Percentiles rank a stretch among this genome's conserved stretches.
Conservation (phyloP, 352 stramenopile species). For the Pythium scleroteichum region DNA sequence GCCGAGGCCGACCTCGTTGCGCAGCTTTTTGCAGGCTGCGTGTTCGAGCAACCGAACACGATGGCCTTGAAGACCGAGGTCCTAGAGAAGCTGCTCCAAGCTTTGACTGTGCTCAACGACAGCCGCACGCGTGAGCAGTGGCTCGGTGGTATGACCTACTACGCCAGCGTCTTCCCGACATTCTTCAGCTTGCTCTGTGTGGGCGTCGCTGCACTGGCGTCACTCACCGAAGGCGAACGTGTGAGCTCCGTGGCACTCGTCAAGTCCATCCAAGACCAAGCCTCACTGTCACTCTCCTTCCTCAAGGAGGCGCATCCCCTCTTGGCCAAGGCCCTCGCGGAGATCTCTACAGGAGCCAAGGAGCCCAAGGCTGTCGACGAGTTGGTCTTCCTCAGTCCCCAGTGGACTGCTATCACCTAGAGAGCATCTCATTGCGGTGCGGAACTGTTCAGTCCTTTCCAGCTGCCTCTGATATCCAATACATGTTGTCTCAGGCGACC, state of each 20-base stretch:
- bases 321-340: conserved; percentile 7
- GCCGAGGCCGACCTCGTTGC: conserved; percentile 59
- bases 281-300: not conserved
- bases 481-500: too few species aligned
- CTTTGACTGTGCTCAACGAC: conserved; percentile 31
- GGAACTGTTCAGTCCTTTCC: too few species aligned
- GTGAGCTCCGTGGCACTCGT: not conserved
- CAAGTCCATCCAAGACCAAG: conserved; percentile 2
- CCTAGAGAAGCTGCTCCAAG: conserved; percentile 30
- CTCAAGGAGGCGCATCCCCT: conserved; percentile 16
- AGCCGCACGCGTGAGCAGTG: conserved; percentile 32
- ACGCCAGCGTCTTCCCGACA: conserved; percentile 58
- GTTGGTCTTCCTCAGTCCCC: conserved; percentile 18
- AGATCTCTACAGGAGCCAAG: not conserved
- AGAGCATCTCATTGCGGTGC: not conserved
- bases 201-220: conserved; percentile 38
- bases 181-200: conserved; percentile 50
- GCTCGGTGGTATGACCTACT: conserved; percentile 70
- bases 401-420: conserved; percentile 18
- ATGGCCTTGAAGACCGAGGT: conserved; percentile 25
- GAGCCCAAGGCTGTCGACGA: not conserved
- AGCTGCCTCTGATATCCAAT: too few species aligned
- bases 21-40: conserved; percentile 39
- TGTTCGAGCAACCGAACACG: conserved; percentile 22
- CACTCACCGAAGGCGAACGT: conserved; percentile 10